These are phyloP conservation scores for Mycosphaerelloides madeirae DNA, from an alignment of 2,329 filamentous ascomycete species.

Conservation along the genomic window DNA sequence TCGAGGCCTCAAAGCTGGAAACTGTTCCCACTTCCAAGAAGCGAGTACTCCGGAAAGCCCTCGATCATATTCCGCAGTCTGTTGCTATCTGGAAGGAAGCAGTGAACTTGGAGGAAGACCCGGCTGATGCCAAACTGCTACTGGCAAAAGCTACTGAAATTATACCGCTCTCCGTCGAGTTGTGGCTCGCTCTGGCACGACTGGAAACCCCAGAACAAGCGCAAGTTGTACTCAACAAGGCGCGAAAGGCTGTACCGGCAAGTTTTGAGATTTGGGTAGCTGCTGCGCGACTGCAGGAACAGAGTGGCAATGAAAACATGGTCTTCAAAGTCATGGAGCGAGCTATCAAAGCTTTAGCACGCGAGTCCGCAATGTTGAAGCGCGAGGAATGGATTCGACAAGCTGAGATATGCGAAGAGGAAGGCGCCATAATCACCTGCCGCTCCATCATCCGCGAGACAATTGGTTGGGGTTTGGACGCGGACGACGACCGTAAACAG, in stretches of 20 bases:
- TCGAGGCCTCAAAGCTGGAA: conserved; percentile 92
- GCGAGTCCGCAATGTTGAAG: conserved; percentile 93
- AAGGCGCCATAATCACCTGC: conserved; percentile 81
- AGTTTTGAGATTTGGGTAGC: conserved; percentile 97
- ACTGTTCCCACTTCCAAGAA: conserved; percentile 79
- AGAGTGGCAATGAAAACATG: conserved; percentile 76
- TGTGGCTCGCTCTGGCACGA: conserved; percentile 90
- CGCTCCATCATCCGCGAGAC: conserved; percentile 88
- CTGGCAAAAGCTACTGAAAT: conserved; percentile 94
- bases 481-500: conserved; percentile 93
- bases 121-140: conserved; percentile 78
- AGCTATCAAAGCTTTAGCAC: conserved; percentile 79
- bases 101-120: conserved; percentile 89
- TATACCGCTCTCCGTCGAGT: conserved; percentile 85
- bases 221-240: conserved; percentile 90
- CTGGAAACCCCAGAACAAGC: conserved; percentile 87
- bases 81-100: conserved; percentile 98
- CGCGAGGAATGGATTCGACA: conserved; percentile 95
- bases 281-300: conserved; percentile 79
- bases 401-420: conserved; percentile 90
- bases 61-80: conserved; percentile 89
- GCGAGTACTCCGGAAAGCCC: conserved; percentile 81
- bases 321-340: conserved; percentile 86
- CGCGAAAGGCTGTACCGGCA: conserved; percentile 86
- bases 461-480: conserved; percentile 85